Base-by-base conservation (phyloP, 352 stramenopile species). In the Phytophthora fragariae region DNA sequence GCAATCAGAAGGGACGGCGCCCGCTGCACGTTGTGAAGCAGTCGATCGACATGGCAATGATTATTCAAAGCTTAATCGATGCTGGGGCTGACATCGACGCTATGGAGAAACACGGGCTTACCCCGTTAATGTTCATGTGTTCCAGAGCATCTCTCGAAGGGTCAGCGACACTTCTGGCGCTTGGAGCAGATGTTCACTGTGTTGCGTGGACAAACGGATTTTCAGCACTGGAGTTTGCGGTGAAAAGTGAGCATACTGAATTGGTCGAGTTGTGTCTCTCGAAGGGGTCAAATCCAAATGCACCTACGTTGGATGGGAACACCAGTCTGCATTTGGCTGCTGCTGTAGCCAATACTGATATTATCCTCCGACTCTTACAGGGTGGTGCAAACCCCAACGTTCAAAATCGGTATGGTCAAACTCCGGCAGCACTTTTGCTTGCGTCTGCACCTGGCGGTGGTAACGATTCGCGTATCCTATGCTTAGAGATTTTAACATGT, bases 111-210 rank as follows among this genome's bases (percentile, higher is more conserved):
- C 67, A 88, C 27, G 90, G 90, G 1, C 68, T 88, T 57, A 97
- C 90, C n/a, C 86, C 90, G 4, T 76, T 97, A 15, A 94, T 96
- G 87, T 72, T 77, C 14, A 93, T 96, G 83, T 92, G 86, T 33
- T 66, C 68, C 2, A 71, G 70, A 31, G 77, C 76, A 3, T 95
- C 81, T 10, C 62, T 92, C 5, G 90, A 96, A 85, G 89, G 88
- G 5, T 80, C 84, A 9, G 79, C 86, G 15, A 94, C 86, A 10
- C 66, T 97, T 8, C 62, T 97, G 4, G 84, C 83, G 2, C 77
- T 96, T 37, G 90, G 90, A n/a, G 89, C 88, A 12, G 73, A 90
- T 56, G 70, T 96, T 27, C 69, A 78, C 58, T 67, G 70, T 8
- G 73, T 91, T 8, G 89, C 89, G 24, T 97, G 90, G 90, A 91